A percentile compares a stretch with the other conserved stretches of the same genome.
Evolutionary conservation across 2,329 filamentous ascomycete genomes (phyloP).

Genomic region (Apiospora arundinis): DNA sequence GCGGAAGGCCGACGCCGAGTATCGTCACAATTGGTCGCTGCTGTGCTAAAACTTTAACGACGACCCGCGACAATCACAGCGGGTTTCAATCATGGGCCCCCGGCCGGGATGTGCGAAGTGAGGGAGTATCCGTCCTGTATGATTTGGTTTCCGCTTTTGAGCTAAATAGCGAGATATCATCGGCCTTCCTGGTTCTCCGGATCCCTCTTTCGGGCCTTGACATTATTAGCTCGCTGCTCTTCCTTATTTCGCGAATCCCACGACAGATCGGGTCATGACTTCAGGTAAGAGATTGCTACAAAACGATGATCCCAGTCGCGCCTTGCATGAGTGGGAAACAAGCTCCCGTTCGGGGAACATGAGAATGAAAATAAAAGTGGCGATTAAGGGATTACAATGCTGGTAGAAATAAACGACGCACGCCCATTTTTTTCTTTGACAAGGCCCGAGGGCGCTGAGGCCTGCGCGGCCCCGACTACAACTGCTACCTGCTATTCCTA

Average conservation of each 20-base stretch:
- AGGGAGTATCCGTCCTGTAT: background rate
- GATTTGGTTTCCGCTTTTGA: constrained; percentile 20
- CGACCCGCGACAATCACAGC: constrained; percentile 5
- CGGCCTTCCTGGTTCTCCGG: background rate
- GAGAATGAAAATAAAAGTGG: constrained; percentile 12
- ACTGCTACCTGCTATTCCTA: background rate
- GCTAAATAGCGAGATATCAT: constrained; percentile 15
- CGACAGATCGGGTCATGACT: constrained; percentile 7
- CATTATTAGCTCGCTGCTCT: background rate
- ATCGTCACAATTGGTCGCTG: background rate
- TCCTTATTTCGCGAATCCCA: constrained; percentile 18
- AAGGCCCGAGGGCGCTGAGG: background rate
- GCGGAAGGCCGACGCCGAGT: background rate
- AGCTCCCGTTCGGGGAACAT: constrained; percentile 17
- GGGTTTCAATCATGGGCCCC: background rate
- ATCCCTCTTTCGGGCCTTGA: constrained; percentile 8
- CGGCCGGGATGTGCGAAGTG: background rate
- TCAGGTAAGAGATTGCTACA: constrained; percentile 15
- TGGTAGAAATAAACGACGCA: constrained; percentile 18
- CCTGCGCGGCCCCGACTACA: background rate
- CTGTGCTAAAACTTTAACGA: background rate
- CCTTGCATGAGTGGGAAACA: constrained; percentile 18
- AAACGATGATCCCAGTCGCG: constrained; percentile 16
- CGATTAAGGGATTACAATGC: constrained; percentile 3
- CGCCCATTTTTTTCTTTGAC: background rate